phyloP scores from a whole-genome alignment of 345 rosid species.

The Sisymbrium irio region DNA sequence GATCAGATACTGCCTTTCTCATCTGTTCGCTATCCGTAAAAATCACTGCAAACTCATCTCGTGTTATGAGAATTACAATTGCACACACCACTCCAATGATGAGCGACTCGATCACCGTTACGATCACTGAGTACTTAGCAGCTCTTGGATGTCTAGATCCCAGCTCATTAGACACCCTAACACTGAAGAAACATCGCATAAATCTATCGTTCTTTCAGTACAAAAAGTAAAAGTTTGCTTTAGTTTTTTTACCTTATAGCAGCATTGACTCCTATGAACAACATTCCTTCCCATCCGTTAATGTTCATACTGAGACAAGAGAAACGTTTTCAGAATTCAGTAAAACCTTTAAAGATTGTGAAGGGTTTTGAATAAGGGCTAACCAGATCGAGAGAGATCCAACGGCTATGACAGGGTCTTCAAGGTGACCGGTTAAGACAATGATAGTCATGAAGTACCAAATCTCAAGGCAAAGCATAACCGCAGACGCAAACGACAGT shows the following conservation, averaged over 20 bases:
- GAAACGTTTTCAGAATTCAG: neutral
- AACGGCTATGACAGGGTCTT: conserved; percentile 75
- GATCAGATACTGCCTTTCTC: conserved; percentile 56
- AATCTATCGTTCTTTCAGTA: neutral
- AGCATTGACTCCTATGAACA: conserved; percentile 87
- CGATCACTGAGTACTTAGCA: conserved; percentile 67
- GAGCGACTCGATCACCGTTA: conserved; percentile 58
- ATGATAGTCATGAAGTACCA: conserved; percentile 96
- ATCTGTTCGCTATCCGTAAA: conserved; percentile 60
- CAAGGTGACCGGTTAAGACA: conserved; percentile 93
- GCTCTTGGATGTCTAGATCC: conserved; percentile 91
- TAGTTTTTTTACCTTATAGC: conserved; percentile 58
- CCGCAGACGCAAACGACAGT: conserved; percentile 90
- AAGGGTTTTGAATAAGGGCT: neutral
- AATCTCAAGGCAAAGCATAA: conserved; percentile 95
- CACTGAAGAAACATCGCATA: conserved; percentile 38
- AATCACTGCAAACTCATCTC: conserved; percentile 60
- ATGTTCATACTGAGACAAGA: conserved; percentile 77
- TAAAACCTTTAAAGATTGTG: neutral
- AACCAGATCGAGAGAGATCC: conserved; percentile 96
- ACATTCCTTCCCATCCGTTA: conserved; percentile 98
- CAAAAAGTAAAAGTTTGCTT: neutral
- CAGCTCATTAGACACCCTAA: conserved; percentile 84
- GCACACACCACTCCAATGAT: conserved; percentile 63
- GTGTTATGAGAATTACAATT: conserved; percentile 44